Conservation (phyloP, 192 early-diverging fungal genomes). For the Entomortierella lignicola region DNA sequence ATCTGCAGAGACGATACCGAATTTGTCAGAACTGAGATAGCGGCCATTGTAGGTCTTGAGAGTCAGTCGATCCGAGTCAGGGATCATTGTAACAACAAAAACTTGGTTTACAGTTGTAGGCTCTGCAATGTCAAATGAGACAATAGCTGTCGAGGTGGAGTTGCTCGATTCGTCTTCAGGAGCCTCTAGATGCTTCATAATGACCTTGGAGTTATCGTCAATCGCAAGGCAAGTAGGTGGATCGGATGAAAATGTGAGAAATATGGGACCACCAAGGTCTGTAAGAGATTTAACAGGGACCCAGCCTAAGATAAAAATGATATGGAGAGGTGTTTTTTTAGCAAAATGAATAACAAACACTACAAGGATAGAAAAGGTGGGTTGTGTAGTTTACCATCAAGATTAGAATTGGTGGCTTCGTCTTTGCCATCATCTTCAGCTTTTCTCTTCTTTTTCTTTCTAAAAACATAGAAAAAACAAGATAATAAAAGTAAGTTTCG, state of each 20-base stretch:
- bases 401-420: conserved; percentile 25
- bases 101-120: conserved; percentile 71
- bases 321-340: neutral
- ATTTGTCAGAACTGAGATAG: conserved; percentile 82
- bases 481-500: neutral
- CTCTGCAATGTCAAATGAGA: conserved; percentile 57
- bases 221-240: conserved; percentile 65
- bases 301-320: conserved; percentile 64
- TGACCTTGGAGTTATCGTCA: conserved; percentile 59
- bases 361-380: no score
- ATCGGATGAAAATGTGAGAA: conserved; percentile 73
- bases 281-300: conserved; percentile 65
- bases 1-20: conserved; percentile 79
- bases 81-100: conserved; percentile 72
- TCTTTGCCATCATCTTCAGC: conserved; percentile 57
- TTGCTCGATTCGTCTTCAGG: conserved; percentile 1
- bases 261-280: conserved; percentile 77
- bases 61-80: conserved; percentile 64
- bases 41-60: conserved; percentile 72
- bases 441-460: conserved; percentile 74
- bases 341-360: no score
- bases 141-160: conserved; percentile 2
- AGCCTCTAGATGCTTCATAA: conserved; percentile 54
- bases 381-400: conserved; percentile 47
- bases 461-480: conserved; percentile 18